phyloP scores from a whole-genome alignment of 2,329 filamentous ascomycete species.

The Alternaria triticina region DNA sequence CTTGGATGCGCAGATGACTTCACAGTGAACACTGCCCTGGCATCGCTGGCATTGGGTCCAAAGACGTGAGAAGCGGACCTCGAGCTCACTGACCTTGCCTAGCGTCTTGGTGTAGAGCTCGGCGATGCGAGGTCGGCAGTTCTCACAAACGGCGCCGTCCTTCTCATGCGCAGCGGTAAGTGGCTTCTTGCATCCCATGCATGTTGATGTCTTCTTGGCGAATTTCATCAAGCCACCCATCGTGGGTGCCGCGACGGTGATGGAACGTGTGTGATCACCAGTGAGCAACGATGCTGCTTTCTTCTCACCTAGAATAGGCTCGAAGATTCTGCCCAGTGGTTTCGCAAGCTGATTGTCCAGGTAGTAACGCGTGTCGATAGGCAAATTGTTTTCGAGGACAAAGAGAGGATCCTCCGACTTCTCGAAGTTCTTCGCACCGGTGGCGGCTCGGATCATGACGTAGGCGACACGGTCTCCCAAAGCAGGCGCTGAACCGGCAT shows the following conservation, averaged over 20 bases:
- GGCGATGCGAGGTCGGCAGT: slow-evolving; percentile 83
- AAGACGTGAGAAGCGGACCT: slow-evolving; percentile 87
- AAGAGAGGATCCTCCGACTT: slow-evolving; percentile 97
- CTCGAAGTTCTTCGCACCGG: slow-evolving; percentile 93
- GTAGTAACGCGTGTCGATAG: slow-evolving; percentile 98
- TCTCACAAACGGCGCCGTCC: slow-evolving; percentile 83
- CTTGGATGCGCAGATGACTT: slow-evolving; percentile 94
- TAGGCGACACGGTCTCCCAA: slow-evolving; percentile 97
- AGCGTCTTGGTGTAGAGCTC: slow-evolving; percentile 94
- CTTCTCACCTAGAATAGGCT: slow-evolving; percentile 93
- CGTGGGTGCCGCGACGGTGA: slow-evolving; percentile 88
- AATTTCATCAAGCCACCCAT: slow-evolving; percentile 98
- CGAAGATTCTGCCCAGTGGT: slow-evolving; percentile 92
- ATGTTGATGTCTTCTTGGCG: slow-evolving; percentile 95
- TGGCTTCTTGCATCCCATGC: slow-evolving; percentile 99
- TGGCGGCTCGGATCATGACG: slow-evolving; percentile 92
- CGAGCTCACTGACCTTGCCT: slow-evolving; percentile 86
- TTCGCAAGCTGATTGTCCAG: slow-evolving; percentile 98
- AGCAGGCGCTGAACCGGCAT: slow-evolving; percentile 89
- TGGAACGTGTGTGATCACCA: slow-evolving; percentile 92
- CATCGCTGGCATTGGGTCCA: slow-evolving; percentile 99
- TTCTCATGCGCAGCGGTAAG: slow-evolving; percentile 79
- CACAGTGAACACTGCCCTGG: slow-evolving; percentile 96
- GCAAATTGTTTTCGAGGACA: slow-evolving; percentile 95
- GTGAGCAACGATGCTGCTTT: slow-evolving; percentile 85